Conservation (phyloP, 2,329 filamentous ascomycete genomes). For the Xylariaceae sp. region DNA sequence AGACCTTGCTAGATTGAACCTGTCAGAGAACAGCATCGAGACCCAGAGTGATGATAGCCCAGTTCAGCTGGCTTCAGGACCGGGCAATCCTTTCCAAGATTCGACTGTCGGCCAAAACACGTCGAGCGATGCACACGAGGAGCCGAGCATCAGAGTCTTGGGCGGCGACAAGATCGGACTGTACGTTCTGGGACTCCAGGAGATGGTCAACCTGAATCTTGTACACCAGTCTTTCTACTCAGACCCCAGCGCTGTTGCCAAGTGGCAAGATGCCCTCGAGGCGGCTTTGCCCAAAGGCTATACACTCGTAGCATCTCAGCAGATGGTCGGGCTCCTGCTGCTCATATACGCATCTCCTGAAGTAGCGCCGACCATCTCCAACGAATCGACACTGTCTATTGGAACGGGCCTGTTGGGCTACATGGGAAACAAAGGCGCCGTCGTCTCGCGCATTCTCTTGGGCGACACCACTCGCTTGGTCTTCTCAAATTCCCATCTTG, state of each 20-base stretch:
- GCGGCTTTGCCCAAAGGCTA: conserved; percentile 75
- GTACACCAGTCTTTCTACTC: conserved; percentile 75
- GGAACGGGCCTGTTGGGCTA: conserved; percentile 90
- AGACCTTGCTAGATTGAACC: conserved; percentile 52
- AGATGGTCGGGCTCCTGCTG: conserved; percentile 79
- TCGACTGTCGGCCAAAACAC: background rate
- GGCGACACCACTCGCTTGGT: conserved; percentile 86
- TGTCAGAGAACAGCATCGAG: conserved; percentile 38
- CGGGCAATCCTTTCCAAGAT: background rate
- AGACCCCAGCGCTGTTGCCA: conserved; percentile 66
- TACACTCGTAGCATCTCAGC: conserved; percentile 70
- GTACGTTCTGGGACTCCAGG: conserved; percentile 87
- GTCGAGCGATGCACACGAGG: conserved; percentile 40
- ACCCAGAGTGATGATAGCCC: conserved; percentile 14
- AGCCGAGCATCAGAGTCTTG: conserved; percentile 42
- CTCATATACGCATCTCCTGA: conserved; percentile 81
- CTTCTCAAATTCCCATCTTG: conserved; percentile 88
- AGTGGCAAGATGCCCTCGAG: conserved; percentile 76
- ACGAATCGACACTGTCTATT: conserved; percentile 76
- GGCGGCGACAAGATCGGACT: conserved; percentile 72
- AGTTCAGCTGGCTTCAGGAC: background rate
- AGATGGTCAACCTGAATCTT: conserved; percentile 82
- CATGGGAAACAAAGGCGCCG: conserved; percentile 93
- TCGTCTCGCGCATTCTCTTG: conserved; percentile 74
- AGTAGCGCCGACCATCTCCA: conserved; percentile 69